Base-by-base conservation (phyloP, 177 flowering plant species). In the Tripterygium wilfordii region DNA sequence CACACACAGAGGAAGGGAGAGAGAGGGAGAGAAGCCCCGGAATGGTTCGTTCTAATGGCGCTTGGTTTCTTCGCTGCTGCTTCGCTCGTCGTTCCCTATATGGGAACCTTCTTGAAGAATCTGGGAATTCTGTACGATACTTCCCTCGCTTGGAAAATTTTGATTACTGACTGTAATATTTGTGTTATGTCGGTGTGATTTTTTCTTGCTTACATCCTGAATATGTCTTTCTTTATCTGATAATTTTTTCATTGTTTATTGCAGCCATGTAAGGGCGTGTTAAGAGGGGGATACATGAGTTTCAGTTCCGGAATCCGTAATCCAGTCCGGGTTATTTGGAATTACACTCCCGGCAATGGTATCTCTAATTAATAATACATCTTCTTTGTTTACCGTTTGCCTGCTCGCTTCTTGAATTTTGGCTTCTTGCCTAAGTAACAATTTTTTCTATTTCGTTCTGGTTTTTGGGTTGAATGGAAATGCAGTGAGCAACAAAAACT, bases 21-120 rank as follows among this genome's bases (percentile, higher is more conserved):
- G n/a, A n/a, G n/a, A n/a, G n/a, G n/a, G n/a, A n/a, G n/a, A n/a
- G n/a, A n/a, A n/a, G n/a, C n/a, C n/a, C 18, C 19, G 30, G 53
- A 42, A 79, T 82, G 88, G 72, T 57, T 57, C 70, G 79, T 49
- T 62, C 67, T 50, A 58, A 63, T 36, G 76, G 77, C 64, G 62
- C 55, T 60, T 72, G 36, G 39, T 61, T 33, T 57, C 35, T 49
- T 65, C 46, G 51, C 53, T 76, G 30, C n/a, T n/a, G n/a, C n/a
- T n/a, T n/a, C n/a, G 61, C 71, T 18, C 69, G 79, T 39, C 67
- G 68, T 26, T 55, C 64, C 42, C 40, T 58, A 46, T 26, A 39
- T 13, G 44, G 65, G 7, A 22, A 43, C 23, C 43, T 61, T 23
- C 36, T 51, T 8, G 45, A 39, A 16, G 45, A 49, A 43, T 48